A percentile compares a stretch with the other conserved stretches of the same genome.
These are phyloP conservation scores for Epichloe elymi DNA, from an alignment of 2,329 filamentous ascomycete species.

Conservation along the genomic window DNA sequence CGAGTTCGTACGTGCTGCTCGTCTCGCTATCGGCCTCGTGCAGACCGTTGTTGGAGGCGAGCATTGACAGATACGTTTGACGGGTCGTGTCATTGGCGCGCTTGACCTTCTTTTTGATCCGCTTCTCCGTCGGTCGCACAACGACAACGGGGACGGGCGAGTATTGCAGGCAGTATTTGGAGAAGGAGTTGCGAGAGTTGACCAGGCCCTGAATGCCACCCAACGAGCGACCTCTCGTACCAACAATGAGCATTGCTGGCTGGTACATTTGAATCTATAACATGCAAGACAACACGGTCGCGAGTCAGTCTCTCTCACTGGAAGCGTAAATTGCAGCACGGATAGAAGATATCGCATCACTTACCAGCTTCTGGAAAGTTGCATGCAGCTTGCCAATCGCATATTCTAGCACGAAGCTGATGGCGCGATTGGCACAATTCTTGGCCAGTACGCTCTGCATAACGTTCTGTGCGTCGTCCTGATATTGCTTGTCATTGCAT, in stretches of 20 bases:
- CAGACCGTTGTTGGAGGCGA: constrained; percentile 47
- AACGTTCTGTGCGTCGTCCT: constrained; percentile 59
- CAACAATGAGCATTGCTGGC: constrained; percentile 81
- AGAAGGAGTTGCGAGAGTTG: constrained; percentile 67
- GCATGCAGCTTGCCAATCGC: constrained; percentile 80
- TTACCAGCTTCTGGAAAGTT: constrained; percentile 79
- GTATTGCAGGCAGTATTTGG: constrained; percentile 89
- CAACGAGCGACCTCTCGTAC: constrained; percentile 71
- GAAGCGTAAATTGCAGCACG: not conserved
- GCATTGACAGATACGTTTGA: constrained; percentile 64
- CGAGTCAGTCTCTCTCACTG: constrained; percentile 5
- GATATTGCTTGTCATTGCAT: constrained; percentile 56
- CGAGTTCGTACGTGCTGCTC: constrained; percentile 40
- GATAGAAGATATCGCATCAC: constrained; percentile 15
- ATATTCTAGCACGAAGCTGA: constrained; percentile 76
- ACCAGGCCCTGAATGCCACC: constrained; percentile 78
- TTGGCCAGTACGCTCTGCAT: constrained; percentile 67
- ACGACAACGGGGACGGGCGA: constrained; percentile 89
- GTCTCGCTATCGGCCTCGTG: constrained; percentile 46
- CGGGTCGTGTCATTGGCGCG: constrained; percentile 63
- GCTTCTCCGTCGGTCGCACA: constrained; percentile 74
- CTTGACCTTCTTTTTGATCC: constrained; percentile 81
- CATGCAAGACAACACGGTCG: not conserved
- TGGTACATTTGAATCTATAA: constrained; percentile 78
- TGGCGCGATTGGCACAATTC: constrained; percentile 66